Evolutionary conservation across 164 flowering plant species (phyloP).

Genomic region (Magnolia sinica): DNA sequence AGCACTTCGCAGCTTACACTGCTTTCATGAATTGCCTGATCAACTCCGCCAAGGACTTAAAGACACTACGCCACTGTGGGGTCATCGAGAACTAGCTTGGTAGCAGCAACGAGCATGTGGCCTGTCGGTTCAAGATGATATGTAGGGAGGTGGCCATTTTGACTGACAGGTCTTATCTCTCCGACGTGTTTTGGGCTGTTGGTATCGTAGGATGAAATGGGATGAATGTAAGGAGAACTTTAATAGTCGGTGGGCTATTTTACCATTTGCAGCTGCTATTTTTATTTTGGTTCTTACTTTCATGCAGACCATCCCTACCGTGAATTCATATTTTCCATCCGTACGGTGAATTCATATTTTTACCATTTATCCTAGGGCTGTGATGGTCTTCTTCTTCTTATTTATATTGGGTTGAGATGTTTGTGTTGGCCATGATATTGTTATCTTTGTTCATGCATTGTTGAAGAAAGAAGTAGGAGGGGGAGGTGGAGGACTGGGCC

Average conservation of each 20-base stretch:
- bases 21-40: constrained; percentile 9
- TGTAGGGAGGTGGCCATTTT: not conserved
- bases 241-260: constrained; percentile 49
- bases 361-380: not conserved
- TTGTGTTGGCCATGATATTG: too few species aligned
- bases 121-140: not conserved
- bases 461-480: too few species aligned
- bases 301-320: constrained; percentile 35
- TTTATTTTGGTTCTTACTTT: constrained; percentile 41
- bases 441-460: too few species aligned
- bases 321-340: not conserved
- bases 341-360: too few species aligned
- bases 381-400: too few species aligned
- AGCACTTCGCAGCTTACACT: not conserved
- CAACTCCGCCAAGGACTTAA: constrained; percentile 4
- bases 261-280: constrained; percentile 39
- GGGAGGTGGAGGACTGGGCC: too few species aligned
- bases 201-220: constrained; percentile 32
- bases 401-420: too few species aligned
- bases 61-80: not conserved
- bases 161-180: not conserved
- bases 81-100: not conserved
- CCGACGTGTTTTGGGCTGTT: not conserved
- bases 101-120: not conserved
- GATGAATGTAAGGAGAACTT: constrained; percentile 50